Base-by-base conservation (phyloP, 257 asterid genomes). In the Capsicum chinense region DNA sequence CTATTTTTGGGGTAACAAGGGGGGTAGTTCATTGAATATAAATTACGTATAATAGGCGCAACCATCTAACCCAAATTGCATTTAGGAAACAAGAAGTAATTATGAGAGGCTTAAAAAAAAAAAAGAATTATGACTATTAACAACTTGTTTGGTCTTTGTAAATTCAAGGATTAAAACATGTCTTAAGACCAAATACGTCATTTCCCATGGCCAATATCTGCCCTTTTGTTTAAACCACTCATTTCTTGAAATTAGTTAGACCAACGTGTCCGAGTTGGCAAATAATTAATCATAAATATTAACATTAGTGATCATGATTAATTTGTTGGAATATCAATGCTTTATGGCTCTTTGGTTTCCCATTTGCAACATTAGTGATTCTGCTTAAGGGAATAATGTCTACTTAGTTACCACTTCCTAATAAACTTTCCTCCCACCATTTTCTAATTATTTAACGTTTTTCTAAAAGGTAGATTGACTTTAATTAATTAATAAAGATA, bases 141-240 rank as follows among this genome's bases (percentile, higher is more conserved):
- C 80, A 48, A 50, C 42, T 74, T 50, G 62, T 74, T 74, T 74
- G 80, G 62, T 13, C 17, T 48, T 74, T 50, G 44, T 74, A 2
- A 71, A 71, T 17, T 71, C 17, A n/a, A 71, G 58, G 39, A 71
- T n/a, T n/a, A 5, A 47, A 5, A 19, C 80, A 47, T 47, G 39
- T 47, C 39, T 47, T 67, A 66, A 7, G 16, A 2, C 35, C 58
- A 47, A 11, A 17, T 66, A 63, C 7, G 70, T 63, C 42, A 70
- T 17, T 1, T 66, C 2, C 44, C 79, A 70, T 44, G 79, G 15
- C 57, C 14, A 71, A 71, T 71, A 33, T 66, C 5, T 44, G 79
- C n/a, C 17, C 79, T 44, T n/a, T n/a, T 9, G 39, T 62, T 62
- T 21, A 21, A 62, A 71, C 79, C 79, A 71, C 37, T 9, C 12